phyloP scores from a whole-genome alignment of 2,329 filamentous ascomycete genomes.

The Pyricularia sp. region DNA sequence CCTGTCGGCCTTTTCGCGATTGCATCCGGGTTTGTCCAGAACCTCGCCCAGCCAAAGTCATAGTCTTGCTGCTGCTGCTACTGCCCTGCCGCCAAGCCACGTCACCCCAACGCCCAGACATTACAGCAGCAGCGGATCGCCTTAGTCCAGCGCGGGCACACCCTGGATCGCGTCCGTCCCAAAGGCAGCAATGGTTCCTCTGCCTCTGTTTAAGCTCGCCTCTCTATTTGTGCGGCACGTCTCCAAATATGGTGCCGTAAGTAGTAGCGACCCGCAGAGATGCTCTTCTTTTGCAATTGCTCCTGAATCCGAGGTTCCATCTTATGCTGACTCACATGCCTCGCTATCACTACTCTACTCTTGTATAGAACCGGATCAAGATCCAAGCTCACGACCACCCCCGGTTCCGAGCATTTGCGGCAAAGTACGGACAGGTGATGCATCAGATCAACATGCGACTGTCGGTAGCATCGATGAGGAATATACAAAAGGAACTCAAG shows the following conservation, averaged over 20 bases:
- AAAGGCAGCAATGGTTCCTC: slow-evolving; percentile 39
- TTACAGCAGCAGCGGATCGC: not conserved
- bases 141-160: not conserved
- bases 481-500: slow-evolving; percentile 41
- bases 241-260: slow-evolving; percentile 57
- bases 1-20: not conserved
- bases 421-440: slow-evolving; percentile 48
- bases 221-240: slow-evolving; percentile 51
- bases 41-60: not conserved
- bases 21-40: not conserved
- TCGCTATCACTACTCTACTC: not conserved
- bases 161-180: not conserved
- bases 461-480: slow-evolving; percentile 44
- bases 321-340: not conserved
- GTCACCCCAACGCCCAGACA: not conserved
- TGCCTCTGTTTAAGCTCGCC: slow-evolving; percentile 55
- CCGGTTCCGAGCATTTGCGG: slow-evolving; percentile 46
- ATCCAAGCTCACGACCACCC: slow-evolving; percentile 51
- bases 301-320: not conserved
- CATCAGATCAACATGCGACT: slow-evolving; percentile 56
- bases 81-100: not conserved
- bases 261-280: slow-evolving; percentile 13
- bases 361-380: slow-evolving; percentile 50
- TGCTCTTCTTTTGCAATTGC: not conserved
- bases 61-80: not conserved